phyloP scores from a whole-genome alignment of 495 filamentous ascomycete species.

The Aspergillus heteromorphus region DNA sequence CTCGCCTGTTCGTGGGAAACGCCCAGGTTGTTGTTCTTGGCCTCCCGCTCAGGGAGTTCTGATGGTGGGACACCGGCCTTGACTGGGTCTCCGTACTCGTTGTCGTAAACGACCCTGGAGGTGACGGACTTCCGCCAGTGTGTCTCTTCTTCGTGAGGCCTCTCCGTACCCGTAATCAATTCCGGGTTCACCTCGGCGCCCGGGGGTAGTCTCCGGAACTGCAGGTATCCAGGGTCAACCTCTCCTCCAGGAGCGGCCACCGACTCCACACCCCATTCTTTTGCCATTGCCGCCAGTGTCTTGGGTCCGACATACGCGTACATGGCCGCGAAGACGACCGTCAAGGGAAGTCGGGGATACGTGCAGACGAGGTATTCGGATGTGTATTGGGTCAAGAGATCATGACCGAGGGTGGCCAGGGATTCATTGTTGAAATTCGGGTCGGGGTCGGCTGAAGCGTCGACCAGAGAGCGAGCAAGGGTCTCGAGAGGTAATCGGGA shows the following conservation, averaged over 20 bases:
- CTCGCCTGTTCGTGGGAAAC: slow-evolving; percentile 45
- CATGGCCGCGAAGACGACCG: slow-evolving; percentile 75
- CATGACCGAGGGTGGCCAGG: slow-evolving; percentile 72
- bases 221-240: slow-evolving; percentile 89
- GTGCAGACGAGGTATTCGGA: slow-evolving; percentile 79
- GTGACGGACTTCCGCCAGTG: slow-evolving; percentile 67
- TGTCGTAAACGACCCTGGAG: slow-evolving; percentile 67
- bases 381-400: slow-evolving; percentile 79
- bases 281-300: slow-evolving; percentile 61
- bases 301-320: slow-evolving; percentile 71
- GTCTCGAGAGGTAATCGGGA: slow-evolving; percentile 76
- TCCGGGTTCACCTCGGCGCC: slow-evolving; percentile 42
- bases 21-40: slow-evolving; percentile 19
- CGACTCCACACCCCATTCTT: slow-evolving; percentile 85
- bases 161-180: slow-evolving; percentile 17
- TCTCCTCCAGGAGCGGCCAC: slow-evolving; percentile 80
- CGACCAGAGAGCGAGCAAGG: slow-evolving; percentile 79
- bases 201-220: slow-evolving; percentile 60
- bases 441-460: slow-evolving; percentile 73
- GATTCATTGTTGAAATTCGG: slow-evolving; percentile 74
- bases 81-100: slow-evolving; percentile 68
- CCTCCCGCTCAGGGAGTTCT: slow-evolving; percentile 8
- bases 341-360: slow-evolving; percentile 84
- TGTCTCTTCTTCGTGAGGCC: slow-evolving; percentile 39
- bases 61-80: slow-evolving; percentile 16